phyloP scores from a whole-genome alignment of 2,329 filamentous ascomycete species.

The Neofusicoccum kwambonambiense region DNA sequence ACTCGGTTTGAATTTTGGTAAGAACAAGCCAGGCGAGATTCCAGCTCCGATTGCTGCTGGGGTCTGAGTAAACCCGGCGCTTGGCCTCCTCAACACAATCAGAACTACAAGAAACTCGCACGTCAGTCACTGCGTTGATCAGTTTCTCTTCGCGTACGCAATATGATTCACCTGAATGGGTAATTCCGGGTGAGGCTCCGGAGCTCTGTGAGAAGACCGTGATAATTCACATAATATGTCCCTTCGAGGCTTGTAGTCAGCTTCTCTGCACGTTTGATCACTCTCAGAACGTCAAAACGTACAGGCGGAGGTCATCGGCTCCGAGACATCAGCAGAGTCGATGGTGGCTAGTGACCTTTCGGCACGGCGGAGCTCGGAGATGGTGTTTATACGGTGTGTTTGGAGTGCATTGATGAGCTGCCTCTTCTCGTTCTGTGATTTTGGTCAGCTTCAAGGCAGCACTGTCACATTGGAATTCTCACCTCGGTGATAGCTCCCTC shows the following conservation, averaged over 20 bases:
- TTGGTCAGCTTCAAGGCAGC: neutral
- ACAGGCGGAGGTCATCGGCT: slow-evolving; percentile 69
- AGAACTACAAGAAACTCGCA: slow-evolving; percentile 36
- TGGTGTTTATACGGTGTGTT: slow-evolving; percentile 69
- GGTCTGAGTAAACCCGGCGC: slow-evolving; percentile 61
- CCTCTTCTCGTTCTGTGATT: slow-evolving; percentile 43
- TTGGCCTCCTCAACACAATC: slow-evolving; percentile 66
- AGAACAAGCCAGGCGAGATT: slow-evolving; percentile 74
- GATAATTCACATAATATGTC: slow-evolving; percentile 68
- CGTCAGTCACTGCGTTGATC: neutral
- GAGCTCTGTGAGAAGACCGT: slow-evolving; percentile 69
- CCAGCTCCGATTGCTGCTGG: slow-evolving; percentile 68
- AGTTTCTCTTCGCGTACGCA: no score
- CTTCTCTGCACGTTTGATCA: neutral
- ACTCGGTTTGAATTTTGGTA: slow-evolving; percentile 65
- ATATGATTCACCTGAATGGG: slow-evolving; percentile 51
- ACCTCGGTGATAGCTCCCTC: slow-evolving; percentile 28
- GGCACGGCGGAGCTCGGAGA: slow-evolving; percentile 69
- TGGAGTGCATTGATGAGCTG: slow-evolving; percentile 63
- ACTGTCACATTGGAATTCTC: slow-evolving; percentile 11
- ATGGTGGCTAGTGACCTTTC: slow-evolving; percentile 63
- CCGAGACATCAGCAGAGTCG: slow-evolving; percentile 58
- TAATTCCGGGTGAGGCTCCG: slow-evolving; percentile 65
- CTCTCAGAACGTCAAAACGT: slow-evolving; percentile 6
- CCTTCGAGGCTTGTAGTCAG: slow-evolving; percentile 9